Conservation (phyloP, 2,329 filamentous ascomycete species). For the Colletotrichum euphorbiae region DNA sequence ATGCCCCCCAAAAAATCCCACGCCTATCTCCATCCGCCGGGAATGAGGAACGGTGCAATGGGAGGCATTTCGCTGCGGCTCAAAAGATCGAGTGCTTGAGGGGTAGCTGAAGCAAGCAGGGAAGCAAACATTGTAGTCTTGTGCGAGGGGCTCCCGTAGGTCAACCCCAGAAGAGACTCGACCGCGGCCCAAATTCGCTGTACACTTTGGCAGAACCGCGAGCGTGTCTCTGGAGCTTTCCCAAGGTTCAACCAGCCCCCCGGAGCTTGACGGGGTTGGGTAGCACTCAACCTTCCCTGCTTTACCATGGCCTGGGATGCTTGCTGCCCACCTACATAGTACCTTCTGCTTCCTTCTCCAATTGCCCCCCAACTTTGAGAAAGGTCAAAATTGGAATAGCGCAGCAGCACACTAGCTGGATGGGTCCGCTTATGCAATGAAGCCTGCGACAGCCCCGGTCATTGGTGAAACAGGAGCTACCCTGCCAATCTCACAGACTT, state of each 20-base stretch:
- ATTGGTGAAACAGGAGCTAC: conserved; percentile 65
- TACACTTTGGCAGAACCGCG: conserved; percentile 21
- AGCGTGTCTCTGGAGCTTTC: conserved; percentile 25
- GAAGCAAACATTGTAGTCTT: conserved; percentile 3
- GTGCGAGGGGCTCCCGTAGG: conserved; percentile 6
- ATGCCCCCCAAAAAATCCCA: conserved; percentile 2
- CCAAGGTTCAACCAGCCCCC: conserved; percentile 36
- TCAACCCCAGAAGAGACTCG: conserved; percentile 18
- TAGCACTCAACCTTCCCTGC: conserved; percentile 34
- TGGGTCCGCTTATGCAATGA: conserved; percentile 34
- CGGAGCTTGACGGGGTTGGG: conserved; percentile 35
- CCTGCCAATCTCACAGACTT: conserved; percentile 59
- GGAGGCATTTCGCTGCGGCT: conserved; percentile 5
- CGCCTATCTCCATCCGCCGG: conserved; percentile 12
- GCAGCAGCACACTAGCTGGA: conserved; percentile 5
- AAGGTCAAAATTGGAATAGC: conserved; percentile 32
- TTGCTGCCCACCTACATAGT: conserved; percentile 28
- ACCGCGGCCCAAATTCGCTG: neutral
- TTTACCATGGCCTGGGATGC: conserved; percentile 12
- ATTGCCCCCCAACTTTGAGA: conserved; percentile 26
- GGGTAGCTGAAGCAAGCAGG: conserved; percentile 1
- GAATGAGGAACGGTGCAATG: conserved; percentile 8
- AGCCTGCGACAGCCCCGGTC: conserved; percentile 53
- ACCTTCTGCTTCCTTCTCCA: conserved; percentile 24
- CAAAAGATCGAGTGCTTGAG: neutral